phyloP scores from a whole-genome alignment of 352 stramenopile species.

The Thraustotheca clavata region DNA sequence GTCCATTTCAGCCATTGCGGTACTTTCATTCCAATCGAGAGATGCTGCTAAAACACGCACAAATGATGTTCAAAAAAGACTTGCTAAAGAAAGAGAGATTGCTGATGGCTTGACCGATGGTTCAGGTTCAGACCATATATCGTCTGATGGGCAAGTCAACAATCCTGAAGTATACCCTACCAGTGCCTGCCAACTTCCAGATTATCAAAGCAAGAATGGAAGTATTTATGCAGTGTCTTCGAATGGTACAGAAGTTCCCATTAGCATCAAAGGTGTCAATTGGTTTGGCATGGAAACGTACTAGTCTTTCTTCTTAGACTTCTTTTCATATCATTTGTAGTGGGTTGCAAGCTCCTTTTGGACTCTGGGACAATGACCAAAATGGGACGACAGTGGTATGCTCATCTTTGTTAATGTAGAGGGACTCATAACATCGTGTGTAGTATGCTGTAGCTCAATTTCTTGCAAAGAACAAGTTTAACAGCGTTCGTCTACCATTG shows the following conservation, averaged over 20 bases:
- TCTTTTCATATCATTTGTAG: neutral
- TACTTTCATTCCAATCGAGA: constrained; percentile 6
- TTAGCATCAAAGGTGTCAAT: constrained; percentile 61
- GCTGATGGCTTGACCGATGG: neutral
- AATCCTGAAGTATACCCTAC: constrained; percentile 63
- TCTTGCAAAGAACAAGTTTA: constrained; percentile 38
- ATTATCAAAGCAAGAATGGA: constrained; percentile 66
- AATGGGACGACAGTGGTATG: constrained; percentile 25
- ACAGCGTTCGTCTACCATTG: constrained; percentile 32
- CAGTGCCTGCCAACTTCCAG: constrained; percentile 41
- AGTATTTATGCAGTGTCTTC: constrained; percentile 42
- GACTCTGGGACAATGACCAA: constrained; percentile 23
- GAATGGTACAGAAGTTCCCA: constrained; percentile 39
- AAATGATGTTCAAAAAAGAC: constrained; percentile 24
- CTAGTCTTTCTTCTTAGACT: neutral
- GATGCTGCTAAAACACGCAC: constrained; percentile 17
- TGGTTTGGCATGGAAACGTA: constrained; percentile 39
- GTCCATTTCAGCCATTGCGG: constrained; percentile 21
- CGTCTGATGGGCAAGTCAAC: constrained; percentile 48
- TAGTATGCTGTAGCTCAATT: constrained; percentile 35
- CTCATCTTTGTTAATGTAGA: neutral
- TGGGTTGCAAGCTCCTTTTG: constrained; percentile 21
- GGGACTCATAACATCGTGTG: neutral
- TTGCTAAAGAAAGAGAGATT: neutral
- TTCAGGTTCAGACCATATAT: constrained; percentile 16